Conservation (phyloP, 1,284 basidiomycete genomes). For the Cutaneotrichosporon sp. region DNA sequence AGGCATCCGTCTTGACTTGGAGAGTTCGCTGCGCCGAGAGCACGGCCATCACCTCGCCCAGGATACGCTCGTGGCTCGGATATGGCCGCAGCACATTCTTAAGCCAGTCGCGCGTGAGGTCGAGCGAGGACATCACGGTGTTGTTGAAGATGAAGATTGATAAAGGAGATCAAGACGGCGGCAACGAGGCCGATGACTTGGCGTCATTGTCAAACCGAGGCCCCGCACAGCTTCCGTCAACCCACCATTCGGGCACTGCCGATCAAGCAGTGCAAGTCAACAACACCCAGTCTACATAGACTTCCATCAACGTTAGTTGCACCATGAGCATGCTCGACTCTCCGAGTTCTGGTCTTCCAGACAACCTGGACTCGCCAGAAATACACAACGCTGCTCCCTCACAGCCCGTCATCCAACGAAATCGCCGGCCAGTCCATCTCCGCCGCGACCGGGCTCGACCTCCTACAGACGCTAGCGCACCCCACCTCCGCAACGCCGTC, state of each 20-base stretch:
- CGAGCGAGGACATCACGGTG: slow-evolving; percentile 31
- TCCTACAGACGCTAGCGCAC: background rate
- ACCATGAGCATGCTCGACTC: no score
- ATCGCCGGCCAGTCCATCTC: slow-evolving; percentile 2
- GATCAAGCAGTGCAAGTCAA: no score
- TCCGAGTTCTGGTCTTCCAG: no score
- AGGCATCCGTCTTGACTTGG: slow-evolving; percentile 84
- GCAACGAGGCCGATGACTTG: background rate
- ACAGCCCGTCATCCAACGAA: background rate
- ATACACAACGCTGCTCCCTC: no score
- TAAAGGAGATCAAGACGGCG: background rate
- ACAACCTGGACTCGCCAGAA: no score
- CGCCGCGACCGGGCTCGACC: background rate
- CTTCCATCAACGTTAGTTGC: no score
- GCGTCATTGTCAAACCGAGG: background rate
- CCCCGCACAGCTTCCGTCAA: background rate
- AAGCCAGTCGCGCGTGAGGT: slow-evolving; percentile 63
- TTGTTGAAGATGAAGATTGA: background rate
- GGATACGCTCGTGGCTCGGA: slow-evolving; percentile 56
- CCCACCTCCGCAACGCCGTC: slow-evolving; percentile 13
- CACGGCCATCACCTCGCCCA: slow-evolving; percentile 61
- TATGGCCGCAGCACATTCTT: slow-evolving; percentile 65
- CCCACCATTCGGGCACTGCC: background rate
- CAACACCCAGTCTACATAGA: no score
- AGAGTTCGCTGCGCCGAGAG: slow-evolving; percentile 63